Percentiles rank a stretch among this genome's conserved stretches.
Evolutionary conservation across 805 yeast species (phyloP).

Genomic region (Huiozyma sinensis): DNA sequence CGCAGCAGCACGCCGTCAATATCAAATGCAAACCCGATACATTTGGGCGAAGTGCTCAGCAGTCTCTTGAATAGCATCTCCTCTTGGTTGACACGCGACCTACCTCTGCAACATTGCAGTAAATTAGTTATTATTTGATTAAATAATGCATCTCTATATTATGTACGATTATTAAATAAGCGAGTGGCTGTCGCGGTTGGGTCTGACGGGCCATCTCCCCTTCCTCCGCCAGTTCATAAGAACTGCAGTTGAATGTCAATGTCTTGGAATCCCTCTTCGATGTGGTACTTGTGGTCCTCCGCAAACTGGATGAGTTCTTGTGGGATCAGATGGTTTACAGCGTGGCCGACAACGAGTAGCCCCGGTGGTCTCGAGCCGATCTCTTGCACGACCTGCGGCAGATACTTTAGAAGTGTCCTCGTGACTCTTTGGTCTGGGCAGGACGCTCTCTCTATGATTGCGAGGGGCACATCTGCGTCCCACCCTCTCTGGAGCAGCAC

Average conservation of each 20-base stretch:
- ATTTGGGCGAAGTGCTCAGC: constrained; percentile 8
- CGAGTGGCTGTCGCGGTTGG: too few species aligned
- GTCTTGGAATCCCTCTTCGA: constrained; percentile 30
- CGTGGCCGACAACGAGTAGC: constrained; percentile 66
- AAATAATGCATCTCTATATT: neutral
- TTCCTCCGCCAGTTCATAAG: too few species aligned
- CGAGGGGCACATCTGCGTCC: constrained; percentile 66
- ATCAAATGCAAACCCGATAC: constrained; percentile 27
- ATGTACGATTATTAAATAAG: neutral
- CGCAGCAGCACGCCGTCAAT: constrained; percentile 85
- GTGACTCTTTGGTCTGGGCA: constrained; percentile 88
- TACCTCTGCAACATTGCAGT: neutral
- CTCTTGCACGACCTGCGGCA: constrained; percentile 62
- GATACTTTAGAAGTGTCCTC: constrained; percentile 55
- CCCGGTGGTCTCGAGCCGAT: constrained; percentile 93
- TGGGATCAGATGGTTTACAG: constrained; percentile 45
- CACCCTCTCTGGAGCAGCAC: constrained; percentile 50
- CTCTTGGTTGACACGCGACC: too few species aligned
- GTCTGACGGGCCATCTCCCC: too few species aligned
- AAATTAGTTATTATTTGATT: neutral
- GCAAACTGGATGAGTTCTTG: constrained; percentile 11
- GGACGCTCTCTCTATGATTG: constrained; percentile 82
- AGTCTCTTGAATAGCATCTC: constrained; percentile 10
- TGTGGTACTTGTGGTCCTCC: constrained; percentile 13
- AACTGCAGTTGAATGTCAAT: constrained; percentile 1